Conservation (phyloP, 140 eudicot genomes). For the Ambrosia hybrid region DNA sequence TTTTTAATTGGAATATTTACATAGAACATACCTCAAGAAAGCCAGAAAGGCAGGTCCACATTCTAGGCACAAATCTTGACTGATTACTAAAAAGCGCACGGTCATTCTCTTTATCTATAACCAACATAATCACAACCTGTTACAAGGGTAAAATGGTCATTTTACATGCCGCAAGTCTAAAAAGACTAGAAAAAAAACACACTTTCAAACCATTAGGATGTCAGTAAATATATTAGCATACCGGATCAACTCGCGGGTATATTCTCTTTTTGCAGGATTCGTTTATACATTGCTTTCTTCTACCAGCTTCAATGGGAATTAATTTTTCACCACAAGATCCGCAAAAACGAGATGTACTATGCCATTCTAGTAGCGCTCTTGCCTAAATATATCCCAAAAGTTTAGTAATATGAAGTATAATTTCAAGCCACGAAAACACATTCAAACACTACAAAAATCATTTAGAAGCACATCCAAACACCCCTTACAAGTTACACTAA, state of each 20-base stretch:
- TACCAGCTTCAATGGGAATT: slow-evolving; percentile 77
- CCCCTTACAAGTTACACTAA: too few species aligned
- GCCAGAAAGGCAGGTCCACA: slow-evolving; percentile 96
- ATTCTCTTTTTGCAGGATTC: slow-evolving; percentile 69
- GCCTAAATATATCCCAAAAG: slow-evolving; percentile 47
- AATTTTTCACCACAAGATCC: slow-evolving; percentile 74
- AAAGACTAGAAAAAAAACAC: neutral
- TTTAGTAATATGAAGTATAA: slow-evolving; percentile 6
- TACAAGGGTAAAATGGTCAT: neutral
- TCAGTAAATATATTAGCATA: slow-evolving; percentile 26
- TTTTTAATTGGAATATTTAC: neutral
- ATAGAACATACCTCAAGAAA: slow-evolving; percentile 62
- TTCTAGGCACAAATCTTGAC: slow-evolving; percentile 80
- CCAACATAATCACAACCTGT: slow-evolving; percentile 93
- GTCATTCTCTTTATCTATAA: slow-evolving; percentile 77
- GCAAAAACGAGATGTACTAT: slow-evolving; percentile 64
- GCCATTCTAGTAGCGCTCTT: slow-evolving; percentile 83
- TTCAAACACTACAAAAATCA: too few species aligned
- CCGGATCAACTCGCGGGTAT: slow-evolving; percentile 94
- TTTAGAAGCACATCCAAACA: too few species aligned
- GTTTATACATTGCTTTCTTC: slow-evolving; percentile 66
- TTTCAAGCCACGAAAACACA: too few species aligned
- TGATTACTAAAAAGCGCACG: slow-evolving; percentile 71
- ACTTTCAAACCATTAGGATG: neutral
- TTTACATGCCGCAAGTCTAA: slow-evolving; percentile 8